Percentiles rank a stretch among this genome's conserved stretches.
phyloP scores from a whole-genome alignment of 306 rosid species.

The Parietaria judaica region DNA sequence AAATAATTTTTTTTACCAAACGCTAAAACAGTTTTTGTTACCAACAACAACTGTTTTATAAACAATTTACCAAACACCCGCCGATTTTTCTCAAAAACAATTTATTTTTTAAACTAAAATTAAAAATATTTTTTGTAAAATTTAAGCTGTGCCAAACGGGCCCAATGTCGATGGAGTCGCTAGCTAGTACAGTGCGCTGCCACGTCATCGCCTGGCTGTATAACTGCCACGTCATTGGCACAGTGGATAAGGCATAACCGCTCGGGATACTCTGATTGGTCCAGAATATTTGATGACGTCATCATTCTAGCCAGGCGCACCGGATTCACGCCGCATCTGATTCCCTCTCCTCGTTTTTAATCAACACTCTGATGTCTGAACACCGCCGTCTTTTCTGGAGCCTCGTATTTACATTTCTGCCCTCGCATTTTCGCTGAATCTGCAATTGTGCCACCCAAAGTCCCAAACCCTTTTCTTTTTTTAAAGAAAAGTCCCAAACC shows the following conservation, averaged over 20 bases:
- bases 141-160: too few species aligned
- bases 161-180: too few species aligned
- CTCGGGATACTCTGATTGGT: conserved; percentile 5
- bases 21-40: too few species aligned
- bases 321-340: conserved; percentile 31
- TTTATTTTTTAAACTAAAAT: too few species aligned
- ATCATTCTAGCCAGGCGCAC: conserved; percentile 17
- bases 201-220: conserved; percentile 7
- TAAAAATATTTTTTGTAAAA: too few species aligned
- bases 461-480: too few species aligned
- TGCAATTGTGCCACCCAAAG: conserved; percentile 2
- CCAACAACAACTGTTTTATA: too few species aligned
- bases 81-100: too few species aligned
- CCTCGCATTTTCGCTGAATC: neutral
- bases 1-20: too few species aligned
- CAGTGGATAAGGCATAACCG: conserved; percentile 14
- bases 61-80: too few species aligned
- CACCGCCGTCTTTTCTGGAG: conserved; percentile 34
- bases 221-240: neutral
- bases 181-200: neutral
- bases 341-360: conserved; percentile 21
- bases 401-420: neutral
- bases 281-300: conserved; percentile 10
- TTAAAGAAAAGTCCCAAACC: too few species aligned
- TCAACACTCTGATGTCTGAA: neutral